These are phyloP conservation scores for Salmacisia buchloeana DNA, from an alignment of 1,284 basidiomycete species.

Conservation along the genomic window DNA sequence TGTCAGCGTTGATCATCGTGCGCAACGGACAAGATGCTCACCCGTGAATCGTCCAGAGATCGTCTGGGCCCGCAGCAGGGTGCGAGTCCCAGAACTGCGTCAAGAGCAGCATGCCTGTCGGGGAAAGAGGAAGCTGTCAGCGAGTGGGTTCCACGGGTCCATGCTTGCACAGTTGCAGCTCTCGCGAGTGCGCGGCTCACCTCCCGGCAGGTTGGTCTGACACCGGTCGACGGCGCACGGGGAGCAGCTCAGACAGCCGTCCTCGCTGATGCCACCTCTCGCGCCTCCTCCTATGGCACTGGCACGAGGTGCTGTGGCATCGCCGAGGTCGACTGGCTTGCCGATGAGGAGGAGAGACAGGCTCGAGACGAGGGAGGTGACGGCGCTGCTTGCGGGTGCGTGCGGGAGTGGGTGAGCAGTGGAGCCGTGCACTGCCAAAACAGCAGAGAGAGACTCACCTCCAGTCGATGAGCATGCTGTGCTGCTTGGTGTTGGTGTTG, in stretches of 20 bases:
- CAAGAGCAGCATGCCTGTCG: conserved; percentile 19
- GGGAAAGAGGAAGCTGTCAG: not conserved
- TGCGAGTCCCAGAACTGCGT: conserved; percentile 34
- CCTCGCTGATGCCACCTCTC: not conserved
- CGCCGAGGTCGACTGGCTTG: not conserved
- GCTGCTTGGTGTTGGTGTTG: too few relatives aligned
- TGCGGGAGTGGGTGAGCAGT: too few relatives aligned
- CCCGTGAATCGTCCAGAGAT: conserved; percentile 34
- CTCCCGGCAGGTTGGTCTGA: conserved; percentile 27
- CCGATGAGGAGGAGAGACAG: not conserved
- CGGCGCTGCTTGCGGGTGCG: not conserved
- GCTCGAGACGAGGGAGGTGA: not conserved
- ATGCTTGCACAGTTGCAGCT: not conserved
- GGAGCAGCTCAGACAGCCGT: not conserved
- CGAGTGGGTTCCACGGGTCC: not conserved
- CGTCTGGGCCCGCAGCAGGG: conserved; percentile 26
- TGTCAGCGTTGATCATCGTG: not conserved
- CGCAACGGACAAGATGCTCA: not conserved
- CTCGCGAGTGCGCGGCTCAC: not conserved
- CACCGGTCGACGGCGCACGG: conserved; percentile 19
- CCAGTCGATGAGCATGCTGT: too few relatives aligned
- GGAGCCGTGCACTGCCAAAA: too few relatives aligned
- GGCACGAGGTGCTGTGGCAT: not conserved
- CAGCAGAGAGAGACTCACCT: too few relatives aligned
- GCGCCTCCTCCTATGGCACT: too few relatives aligned